phyloP scores from a whole-genome alignment of 352 stramenopile genomes.

The Phytophthora constricta region DNA sequence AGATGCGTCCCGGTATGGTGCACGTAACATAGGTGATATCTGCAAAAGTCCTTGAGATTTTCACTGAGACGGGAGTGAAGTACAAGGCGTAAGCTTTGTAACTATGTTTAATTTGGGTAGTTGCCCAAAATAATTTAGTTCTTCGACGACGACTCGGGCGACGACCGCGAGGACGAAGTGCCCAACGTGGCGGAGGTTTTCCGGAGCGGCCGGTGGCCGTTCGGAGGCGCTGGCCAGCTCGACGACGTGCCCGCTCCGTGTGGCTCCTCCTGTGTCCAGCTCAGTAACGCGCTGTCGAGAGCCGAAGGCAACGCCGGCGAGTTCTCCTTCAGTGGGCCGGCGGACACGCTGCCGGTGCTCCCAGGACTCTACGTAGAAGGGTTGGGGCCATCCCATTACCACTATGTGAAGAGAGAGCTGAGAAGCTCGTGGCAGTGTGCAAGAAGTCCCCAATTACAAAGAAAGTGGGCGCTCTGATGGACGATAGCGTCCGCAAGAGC shows the following conservation, averaged over 20 bases:
- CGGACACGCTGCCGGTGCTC: background rate
- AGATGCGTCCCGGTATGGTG: too few relatives aligned
- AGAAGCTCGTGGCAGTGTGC: constrained; percentile 10
- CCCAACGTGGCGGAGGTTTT: background rate
- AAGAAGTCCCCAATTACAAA: constrained; percentile 30
- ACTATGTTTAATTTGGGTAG: too few relatives aligned
- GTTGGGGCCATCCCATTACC: constrained; percentile 15
- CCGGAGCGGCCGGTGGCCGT: constrained; percentile 7
- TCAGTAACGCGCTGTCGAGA: constrained; percentile 3
- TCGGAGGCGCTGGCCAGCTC: background rate
- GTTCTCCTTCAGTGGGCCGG: constrained; percentile 6
- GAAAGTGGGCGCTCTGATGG: constrained; percentile 8
- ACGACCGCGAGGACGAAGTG: background rate
- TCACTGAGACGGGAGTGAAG: too few relatives aligned
- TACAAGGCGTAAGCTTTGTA: too few relatives aligned
- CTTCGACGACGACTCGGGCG: background rate
- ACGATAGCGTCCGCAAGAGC: constrained; percentile 25
- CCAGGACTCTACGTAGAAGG: background rate
- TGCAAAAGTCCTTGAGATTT: too few relatives aligned
- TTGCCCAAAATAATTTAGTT: too few relatives aligned
- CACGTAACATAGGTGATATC: too few relatives aligned
- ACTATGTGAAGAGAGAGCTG: background rate
- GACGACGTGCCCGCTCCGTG: background rate
- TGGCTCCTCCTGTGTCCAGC: background rate
- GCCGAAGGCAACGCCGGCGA: background rate